These are phyloP conservation scores for Senecio squalidus DNA, from an alignment of 140 eudicot species.

Conservation along the genomic window DNA sequence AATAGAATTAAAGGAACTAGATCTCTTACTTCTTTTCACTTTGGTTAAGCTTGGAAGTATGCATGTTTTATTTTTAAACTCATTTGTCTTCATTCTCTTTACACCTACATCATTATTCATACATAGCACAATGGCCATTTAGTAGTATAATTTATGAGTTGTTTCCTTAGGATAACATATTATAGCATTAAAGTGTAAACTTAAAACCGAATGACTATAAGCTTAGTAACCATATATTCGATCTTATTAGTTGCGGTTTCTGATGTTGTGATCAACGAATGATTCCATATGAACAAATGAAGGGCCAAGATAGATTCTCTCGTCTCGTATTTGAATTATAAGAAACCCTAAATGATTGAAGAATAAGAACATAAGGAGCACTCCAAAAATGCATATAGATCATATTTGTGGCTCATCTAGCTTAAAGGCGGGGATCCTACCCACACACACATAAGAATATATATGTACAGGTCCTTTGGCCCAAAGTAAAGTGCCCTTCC, in stretches of 20 bases:
- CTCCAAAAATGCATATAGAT: slow-evolving; percentile 10
- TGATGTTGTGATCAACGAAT: background rate
- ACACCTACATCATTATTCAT: no score
- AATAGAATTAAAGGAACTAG: no score
- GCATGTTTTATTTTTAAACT: no score
- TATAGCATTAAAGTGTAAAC: no score
- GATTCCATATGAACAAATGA: slow-evolving; percentile 7
- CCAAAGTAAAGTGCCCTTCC: slow-evolving; percentile 20
- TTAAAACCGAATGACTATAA: no score
- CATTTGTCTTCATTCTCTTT: no score
- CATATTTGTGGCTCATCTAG: slow-evolving; percentile 26
- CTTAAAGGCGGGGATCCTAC: slow-evolving; percentile 16
- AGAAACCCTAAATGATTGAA: slow-evolving; percentile 37
- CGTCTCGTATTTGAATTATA: slow-evolving; percentile 6
- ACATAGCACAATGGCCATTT: no score
- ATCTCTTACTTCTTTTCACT: no score
- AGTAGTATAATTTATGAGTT: no score
- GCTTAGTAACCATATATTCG: no score
- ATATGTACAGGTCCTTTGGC: slow-evolving; percentile 11
- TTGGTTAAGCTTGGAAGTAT: no score
- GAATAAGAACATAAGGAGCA: slow-evolving; percentile 47
- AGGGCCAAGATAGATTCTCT: slow-evolving; percentile 10
- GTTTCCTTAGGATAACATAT: no score
- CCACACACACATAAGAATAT: slow-evolving; percentile 27
- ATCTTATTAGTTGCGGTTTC: background rate